Base-by-base conservation (phyloP, 495 filamentous ascomycete species). In the Tuber brumale region DNA sequence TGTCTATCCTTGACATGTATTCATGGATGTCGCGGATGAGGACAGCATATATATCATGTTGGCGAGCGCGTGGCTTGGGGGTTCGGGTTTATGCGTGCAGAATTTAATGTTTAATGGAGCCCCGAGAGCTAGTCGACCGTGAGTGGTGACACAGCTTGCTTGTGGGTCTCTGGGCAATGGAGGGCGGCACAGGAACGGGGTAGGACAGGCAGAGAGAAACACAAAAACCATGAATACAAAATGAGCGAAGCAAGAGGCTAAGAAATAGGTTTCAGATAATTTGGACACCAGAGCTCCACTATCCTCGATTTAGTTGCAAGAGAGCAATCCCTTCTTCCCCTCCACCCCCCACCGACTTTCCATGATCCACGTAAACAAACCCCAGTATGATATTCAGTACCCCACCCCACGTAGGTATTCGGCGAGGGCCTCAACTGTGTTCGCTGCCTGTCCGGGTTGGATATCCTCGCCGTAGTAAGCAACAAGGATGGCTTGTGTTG, bases 401-500 rank as follows among this genome's bases (percentile, higher is more conserved):
- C 91, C 90, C 39, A 85, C 84, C 73, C 87, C 86, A 79, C 90
- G 88, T 76, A 95, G 86, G 84, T 95, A 94, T 80, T 94, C 93
- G 61, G 86, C 91, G 76, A 95, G 86, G 74, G 89, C 84, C 86
- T 91, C 91, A 75, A 92, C 89, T 31, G 88, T 88, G 78, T 85
- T 88, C 71, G 89, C 88, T 71, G 92, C 87, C 82, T 89, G 88
- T 76, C 91, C 91, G 41, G 91, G 91, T 81, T 90, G 87, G 66
- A 88, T 85, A 57, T 78, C 84, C 83, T 96, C 94, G 81, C 87
- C 87, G 87, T 97, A 91, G 87, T 97, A 93, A 80, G 88, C 91
- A 84, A 99, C 85, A 82, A 99, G 89, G 83, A 97, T 88, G 81
- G 93, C 92, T 85, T 94, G 91, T 72, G 85, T 89, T 79, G 94